Evolutionary conservation across 2,329 filamentous ascomycete species (phyloP).

Genomic region (Lecanosticta acicola): DNA sequence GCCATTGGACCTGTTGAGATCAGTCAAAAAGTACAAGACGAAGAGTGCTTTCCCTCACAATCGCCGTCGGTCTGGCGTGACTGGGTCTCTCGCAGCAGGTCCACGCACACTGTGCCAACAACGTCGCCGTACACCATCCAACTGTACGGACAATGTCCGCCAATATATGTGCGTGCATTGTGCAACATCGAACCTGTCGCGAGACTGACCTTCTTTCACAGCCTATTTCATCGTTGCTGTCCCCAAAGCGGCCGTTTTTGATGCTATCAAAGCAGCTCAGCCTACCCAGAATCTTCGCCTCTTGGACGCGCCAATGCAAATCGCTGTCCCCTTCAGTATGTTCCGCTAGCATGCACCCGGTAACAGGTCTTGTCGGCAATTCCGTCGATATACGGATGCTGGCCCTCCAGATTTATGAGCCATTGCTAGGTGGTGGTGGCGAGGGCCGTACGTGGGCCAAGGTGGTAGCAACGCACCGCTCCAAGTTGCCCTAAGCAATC

Average conservation of each 20-base stretch:
- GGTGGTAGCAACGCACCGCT: conserved; percentile 10
- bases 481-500: conserved; percentile 8
- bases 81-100: conserved; percentile 1
- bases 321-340: conserved; percentile 21
- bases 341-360: conserved; percentile 18
- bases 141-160: conserved; percentile 16
- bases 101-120: conserved; percentile 20
- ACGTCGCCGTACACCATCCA: conserved; percentile 19
- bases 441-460: conserved; percentile 18
- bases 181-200: not conserved
- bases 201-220: not conserved
- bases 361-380: conserved; percentile 11
- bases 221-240: conserved; percentile 22
- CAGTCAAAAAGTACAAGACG: too few relatives aligned
- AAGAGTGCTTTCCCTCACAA: not conserved
- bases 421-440: conserved; percentile 6
- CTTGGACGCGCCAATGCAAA: conserved; percentile 13
- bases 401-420: conserved; percentile 21
- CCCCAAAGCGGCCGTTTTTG: conserved; percentile 15
- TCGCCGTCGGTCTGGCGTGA: not conserved
- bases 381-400: conserved; percentile 22
- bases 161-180: conserved; percentile 18
- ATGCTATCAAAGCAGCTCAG: conserved; percentile 16
- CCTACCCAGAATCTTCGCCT: conserved; percentile 10
- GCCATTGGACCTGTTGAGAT: too few relatives aligned